Evolutionary conservation across 2,329 filamentous ascomycete genomes (phyloP).

Genomic region (Bipolaris zeicola): DNA sequence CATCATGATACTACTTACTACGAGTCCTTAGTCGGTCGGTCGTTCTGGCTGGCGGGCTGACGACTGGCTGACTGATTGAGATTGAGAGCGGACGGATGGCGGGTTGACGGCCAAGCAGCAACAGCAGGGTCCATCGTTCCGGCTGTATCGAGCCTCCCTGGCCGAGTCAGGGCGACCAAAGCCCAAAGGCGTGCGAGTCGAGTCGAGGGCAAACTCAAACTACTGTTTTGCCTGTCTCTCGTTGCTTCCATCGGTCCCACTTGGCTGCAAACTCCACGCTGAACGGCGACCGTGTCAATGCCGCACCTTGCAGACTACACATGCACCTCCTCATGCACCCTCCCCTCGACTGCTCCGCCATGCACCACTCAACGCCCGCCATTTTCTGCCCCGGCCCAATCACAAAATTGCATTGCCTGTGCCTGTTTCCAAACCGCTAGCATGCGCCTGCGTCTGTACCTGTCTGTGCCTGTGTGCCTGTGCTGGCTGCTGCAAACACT

Average conservation of each 20-base stretch:
- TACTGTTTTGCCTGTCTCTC: not conserved
- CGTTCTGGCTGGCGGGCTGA: not conserved
- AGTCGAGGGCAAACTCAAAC: slow-evolving; percentile 10
- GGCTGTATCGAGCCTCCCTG: slow-evolving; percentile 9
- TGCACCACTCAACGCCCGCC: slow-evolving; percentile 23
- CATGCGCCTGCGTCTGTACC: slow-evolving; percentile 19
- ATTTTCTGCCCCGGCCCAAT: slow-evolving; percentile 36
- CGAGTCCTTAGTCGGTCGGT: slow-evolving; percentile 4
- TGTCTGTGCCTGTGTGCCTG: slow-evolving; percentile 11
- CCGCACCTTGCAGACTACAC: slow-evolving; percentile 18
- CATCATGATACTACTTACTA: slow-evolving; percentile 5
- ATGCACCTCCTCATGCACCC: slow-evolving; percentile 21
- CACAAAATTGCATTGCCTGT: slow-evolving; percentile 24
- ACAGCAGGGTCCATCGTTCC: slow-evolving; percentile 19
- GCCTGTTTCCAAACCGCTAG: slow-evolving; percentile 12
- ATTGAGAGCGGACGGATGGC: not conserved
- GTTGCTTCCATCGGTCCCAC: not conserved
- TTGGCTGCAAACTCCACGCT: slow-evolving; percentile 13
- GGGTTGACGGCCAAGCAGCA: not conserved
- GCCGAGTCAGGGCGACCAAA: slow-evolving; percentile 13
- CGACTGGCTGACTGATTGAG: not conserved
- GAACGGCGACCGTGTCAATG: slow-evolving; percentile 6
- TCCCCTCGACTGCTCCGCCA: not conserved
- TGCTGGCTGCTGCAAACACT: not conserved
- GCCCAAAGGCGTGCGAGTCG: slow-evolving; percentile 15